Conservation (phyloP, 108 stramenopile genomes). For the Discostella stelligeroides region DNA sequence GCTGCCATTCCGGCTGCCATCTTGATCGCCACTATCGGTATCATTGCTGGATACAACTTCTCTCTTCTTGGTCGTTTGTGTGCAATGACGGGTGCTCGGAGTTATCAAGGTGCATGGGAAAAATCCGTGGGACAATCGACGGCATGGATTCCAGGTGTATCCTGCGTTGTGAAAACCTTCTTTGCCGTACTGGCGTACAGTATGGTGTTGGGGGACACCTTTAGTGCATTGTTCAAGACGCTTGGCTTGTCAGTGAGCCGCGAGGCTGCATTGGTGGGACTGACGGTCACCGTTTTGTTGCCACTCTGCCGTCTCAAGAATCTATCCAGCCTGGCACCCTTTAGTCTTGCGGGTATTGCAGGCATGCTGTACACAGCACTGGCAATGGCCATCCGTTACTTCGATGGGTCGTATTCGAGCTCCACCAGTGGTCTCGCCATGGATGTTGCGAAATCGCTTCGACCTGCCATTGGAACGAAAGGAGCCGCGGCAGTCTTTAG, state of each 20-base stretch:
- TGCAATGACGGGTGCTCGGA: constrained; percentile 73
- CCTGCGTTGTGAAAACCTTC: constrained; percentile 86
- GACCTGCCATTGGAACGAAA: constrained; percentile 72
- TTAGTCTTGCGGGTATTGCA: constrained; percentile 79
- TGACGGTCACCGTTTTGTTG: constrained; percentile 76
- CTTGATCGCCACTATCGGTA: constrained; percentile 72
- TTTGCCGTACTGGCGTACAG: constrained; percentile 90
- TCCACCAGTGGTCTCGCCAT: constrained; percentile 36
- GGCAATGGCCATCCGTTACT: constrained; percentile 76
- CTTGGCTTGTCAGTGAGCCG: constrained; percentile 52
- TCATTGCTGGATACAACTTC: constrained; percentile 78
- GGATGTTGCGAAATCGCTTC: constrained; percentile 62
- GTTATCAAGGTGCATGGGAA: constrained; percentile 93
- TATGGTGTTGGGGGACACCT: constrained; percentile 95
- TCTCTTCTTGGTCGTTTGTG: constrained; percentile 72
- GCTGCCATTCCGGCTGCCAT: constrained; percentile 85
- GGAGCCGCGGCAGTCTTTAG: constrained; percentile 74
- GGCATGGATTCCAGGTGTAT: constrained; percentile 86
- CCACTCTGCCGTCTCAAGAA: constrained; percentile 93
- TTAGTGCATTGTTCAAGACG: constrained; percentile 66
- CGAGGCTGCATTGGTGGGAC: constrained; percentile 57
- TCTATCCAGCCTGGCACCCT: constrained; percentile 83
- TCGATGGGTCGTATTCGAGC: constrained; percentile 79
- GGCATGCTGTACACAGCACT: constrained; percentile 88
- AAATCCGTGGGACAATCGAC: constrained; percentile 68